Base-by-base conservation (phyloP, 257 asterid species). In the Capsicum rhomboideum region DNA sequence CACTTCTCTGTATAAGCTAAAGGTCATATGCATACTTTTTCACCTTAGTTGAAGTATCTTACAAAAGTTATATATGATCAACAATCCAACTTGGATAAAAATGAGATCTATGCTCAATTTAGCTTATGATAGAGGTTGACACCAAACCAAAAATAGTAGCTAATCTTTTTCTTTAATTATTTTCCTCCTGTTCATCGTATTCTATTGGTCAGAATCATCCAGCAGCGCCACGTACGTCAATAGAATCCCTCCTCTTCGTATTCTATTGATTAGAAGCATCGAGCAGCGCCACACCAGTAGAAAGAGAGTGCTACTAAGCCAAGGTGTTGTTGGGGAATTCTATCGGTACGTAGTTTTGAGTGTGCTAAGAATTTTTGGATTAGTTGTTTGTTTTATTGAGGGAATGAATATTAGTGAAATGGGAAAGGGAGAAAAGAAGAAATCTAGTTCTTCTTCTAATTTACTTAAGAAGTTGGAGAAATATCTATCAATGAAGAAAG, bases 111-210 rank as follows among this genome's bases (percentile, higher is more conserved):
- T 69, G 83, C 64, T 74, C 56, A 69, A 79, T 83, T 71, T 83
- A 82, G 83, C 83, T 31, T 86, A 84, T 23, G 89, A 86, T 31
- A 84, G 89, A 84, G 89, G 89, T 53, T 86, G 86, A 86, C 8
- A 34, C n/a, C 53, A 78, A 78, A 14, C 46, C 21, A 68, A 8
- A 34, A 20, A 17, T 13, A 20, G 29, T 9, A 34, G 6, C 49
- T 28, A 52, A 12, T 46, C 53, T 18, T 72, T 17, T 18, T n/a
- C 21, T 20, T 54, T 54, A 12, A 12, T 58, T 34, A 6, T 31
- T 26, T 2, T 68, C 0, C 56, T 13, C 7, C 20, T 34, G 26
- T 56, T 4, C 50, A 0, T 68, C n/a, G 50, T 2, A 2, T 68
- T 68, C 5, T 37, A 68, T 68, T 8, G 23, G 9, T 68, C 9